Evolutionary conservation across 176 grass and related monocot species (phyloP).

Genomic region (Ananas comosus): DNA sequence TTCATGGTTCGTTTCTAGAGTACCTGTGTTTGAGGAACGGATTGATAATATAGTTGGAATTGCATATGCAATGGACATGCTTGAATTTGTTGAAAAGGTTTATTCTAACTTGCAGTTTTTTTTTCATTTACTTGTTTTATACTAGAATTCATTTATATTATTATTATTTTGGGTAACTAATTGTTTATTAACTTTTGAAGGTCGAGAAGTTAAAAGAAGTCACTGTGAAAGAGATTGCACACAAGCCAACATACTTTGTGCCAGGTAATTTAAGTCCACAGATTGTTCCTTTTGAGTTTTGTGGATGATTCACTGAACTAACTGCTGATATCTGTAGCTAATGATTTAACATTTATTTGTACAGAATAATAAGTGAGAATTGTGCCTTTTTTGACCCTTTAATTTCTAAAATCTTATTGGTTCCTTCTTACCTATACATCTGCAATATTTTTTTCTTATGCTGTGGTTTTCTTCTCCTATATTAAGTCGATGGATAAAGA

Average conservation of each 20-base stretch:
- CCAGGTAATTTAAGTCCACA: constrained; percentile 41
- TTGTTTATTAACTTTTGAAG: constrained; percentile 49
- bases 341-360: no score
- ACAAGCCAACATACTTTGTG: constrained; percentile 90
- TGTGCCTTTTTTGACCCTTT: background rate
- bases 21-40: constrained; percentile 96
- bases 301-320: background rate
- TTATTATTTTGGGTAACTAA: constrained; percentile 12
- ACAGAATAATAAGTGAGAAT: no score
- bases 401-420: background rate
- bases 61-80: constrained; percentile 99
- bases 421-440: background rate
- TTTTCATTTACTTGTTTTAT: constrained; percentile 5
- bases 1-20: constrained; percentile 46
- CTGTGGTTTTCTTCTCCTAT: background rate
- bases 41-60: constrained; percentile 99
- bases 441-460: background rate
- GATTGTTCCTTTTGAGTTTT: background rate
- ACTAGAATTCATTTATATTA: background rate
- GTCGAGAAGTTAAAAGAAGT: constrained; percentile 85
- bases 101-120: constrained; percentile 17
- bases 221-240: constrained; percentile 77
- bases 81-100: constrained; percentile 86
- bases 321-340: no score
- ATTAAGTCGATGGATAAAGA: background rate